Evolutionary conservation across 768 basidiomycete genomes (phyloP), one percentile per base, ranked within the genome.

Genomic region (Fibroporia radiculosa): DNA sequence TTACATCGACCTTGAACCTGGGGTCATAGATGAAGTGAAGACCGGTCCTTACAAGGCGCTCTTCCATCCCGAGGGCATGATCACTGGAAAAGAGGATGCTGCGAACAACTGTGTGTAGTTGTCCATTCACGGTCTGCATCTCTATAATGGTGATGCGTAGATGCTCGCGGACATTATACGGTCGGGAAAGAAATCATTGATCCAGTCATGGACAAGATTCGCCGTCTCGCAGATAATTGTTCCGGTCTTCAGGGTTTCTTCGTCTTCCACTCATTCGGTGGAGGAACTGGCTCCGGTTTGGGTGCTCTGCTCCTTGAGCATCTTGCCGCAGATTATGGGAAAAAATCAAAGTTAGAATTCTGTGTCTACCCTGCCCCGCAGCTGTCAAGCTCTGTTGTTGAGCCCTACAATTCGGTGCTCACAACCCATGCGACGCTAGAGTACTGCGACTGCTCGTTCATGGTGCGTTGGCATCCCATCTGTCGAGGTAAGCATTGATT

Each of bases 241-340:
- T 75, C 78, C 44, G 95, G 95, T 58, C 82, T 98, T 22, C 95
- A 98, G 66, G 95, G 95, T 50, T 99, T 98, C 77, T 98, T 98
- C 64, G 92, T 96, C 56, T 98, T 98, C 83, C 95, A 97, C 74
- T 99, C 95, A 39, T 98, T 99, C 66, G 95, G 95, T 65, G 95
- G 95, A 61, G 95, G 95, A 67, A 98, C 95, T 51, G 95, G 95
- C 51, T 99, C 95, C 47, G 95, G 95, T 53, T 95, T 99, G 62
- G 95, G 95, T 58, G 93, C 95, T 41, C 80, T 98, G 54, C 78
- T 98, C 42, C 81, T 99, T 48, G 95, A 98, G 70, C 82, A 88
- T 54, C 81, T 99, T 42, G 93, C 93, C 14, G 86, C 85, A 47
- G 95, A 99, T 66, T 99, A 96, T 56, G 95, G 95, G 64, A 99